phyloP scores from a whole-genome alignment of 163 green algal genomes.

The Smithsoniella earleae region DNA sequence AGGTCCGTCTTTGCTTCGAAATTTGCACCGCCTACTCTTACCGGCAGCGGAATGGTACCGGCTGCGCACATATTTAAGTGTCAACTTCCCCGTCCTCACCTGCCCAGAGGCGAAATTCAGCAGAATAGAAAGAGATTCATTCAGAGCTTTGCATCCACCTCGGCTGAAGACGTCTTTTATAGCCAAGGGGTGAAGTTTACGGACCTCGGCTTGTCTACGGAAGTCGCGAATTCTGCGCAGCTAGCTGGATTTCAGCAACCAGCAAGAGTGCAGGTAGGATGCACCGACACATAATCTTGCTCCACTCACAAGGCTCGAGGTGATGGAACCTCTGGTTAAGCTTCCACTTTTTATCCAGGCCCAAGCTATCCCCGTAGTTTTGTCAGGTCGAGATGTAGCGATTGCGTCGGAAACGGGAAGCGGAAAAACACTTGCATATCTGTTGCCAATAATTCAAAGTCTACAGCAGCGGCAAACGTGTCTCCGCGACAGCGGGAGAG shows the following conservation, averaged over 20 bases:
- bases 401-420: slow-evolving; percentile 87
- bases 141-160: no score
- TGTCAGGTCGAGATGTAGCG: slow-evolving; percentile 55
- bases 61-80: no score
- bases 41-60: no score
- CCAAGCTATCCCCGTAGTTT: background rate
- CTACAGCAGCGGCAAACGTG: background rate
- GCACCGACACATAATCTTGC: background rate
- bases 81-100: no score
- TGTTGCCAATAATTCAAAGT: slow-evolving; percentile 56
- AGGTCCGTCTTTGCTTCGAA: no score
- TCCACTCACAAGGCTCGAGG: background rate
- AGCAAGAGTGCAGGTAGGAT: background rate
- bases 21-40: no score
- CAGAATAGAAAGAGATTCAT: no score
- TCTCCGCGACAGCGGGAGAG: background rate
- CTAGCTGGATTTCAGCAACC: background rate
- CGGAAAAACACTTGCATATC: slow-evolving; percentile 89
- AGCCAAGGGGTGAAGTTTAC: background rate
- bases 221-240: background rate
- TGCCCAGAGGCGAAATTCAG: no score
- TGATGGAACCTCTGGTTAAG: background rate
- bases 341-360: background rate
- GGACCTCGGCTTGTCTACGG: background rate
- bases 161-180: background rate